Evolutionary conservation across 139 green algal genomes (phyloP).

Genomic region (Penium margaritaceum): DNA sequence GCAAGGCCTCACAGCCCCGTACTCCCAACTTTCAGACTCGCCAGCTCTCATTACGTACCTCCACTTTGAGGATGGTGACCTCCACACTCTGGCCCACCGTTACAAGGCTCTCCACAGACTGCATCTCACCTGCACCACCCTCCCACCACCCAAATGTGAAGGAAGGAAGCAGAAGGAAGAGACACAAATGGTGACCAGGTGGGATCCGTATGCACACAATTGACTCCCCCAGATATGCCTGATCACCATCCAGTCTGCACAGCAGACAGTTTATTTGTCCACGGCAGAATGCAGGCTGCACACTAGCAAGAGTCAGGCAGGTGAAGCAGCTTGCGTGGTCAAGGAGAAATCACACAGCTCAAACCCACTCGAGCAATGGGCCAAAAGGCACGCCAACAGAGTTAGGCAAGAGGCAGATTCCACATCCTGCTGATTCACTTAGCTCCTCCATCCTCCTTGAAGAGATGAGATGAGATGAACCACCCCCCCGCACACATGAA

Average conservation of each 20-base stretch:
- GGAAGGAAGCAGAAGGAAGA: neutral
- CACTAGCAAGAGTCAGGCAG: no score
- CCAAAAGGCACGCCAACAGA: no score
- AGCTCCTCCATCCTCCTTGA: no score
- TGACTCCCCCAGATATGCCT: neutral
- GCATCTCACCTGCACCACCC: neutral
- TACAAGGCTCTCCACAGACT: constrained; percentile 24
- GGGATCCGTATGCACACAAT: neutral
- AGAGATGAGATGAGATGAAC: no score
- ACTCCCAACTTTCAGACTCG: neutral
- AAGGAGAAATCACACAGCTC: no score
- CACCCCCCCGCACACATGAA: no score
- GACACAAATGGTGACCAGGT: neutral
- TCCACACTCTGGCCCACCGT: constrained; percentile 54
- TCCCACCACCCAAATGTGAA: no score
- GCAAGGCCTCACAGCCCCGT: neutral
- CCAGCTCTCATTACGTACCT: constrained; percentile 16
- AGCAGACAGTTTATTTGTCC: constrained; percentile 12
- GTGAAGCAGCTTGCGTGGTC: no score
- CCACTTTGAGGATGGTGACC: constrained; percentile 51
- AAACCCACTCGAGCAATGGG: no score
- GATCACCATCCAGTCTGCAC: neutral
- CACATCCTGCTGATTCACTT: no score
- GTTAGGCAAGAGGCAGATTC: no score
- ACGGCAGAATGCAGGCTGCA: no score